Evolutionary conservation across 1,139 yeast species (phyloP).

Genomic region (Protomyces lactucae-debilis): DNA sequence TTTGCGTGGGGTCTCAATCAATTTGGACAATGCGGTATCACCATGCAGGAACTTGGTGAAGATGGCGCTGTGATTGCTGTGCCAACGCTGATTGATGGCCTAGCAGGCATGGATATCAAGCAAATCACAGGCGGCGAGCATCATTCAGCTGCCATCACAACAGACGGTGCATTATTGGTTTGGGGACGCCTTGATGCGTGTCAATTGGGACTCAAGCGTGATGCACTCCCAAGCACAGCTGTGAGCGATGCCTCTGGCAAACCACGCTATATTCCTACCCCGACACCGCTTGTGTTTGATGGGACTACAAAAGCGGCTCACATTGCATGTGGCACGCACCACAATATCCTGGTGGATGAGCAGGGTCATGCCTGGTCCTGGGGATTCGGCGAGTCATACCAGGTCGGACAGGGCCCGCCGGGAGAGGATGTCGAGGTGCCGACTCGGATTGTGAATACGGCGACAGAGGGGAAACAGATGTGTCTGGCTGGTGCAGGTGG

Average conservation of each 20-base stretch:
- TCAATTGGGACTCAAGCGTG: slow-evolving; percentile 73
- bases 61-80: slow-evolving; percentile 72
- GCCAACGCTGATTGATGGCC: slow-evolving; percentile 65
- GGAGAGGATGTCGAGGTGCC: slow-evolving; percentile 87
- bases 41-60: slow-evolving; percentile 52
- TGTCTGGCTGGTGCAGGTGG: slow-evolving; percentile 82
- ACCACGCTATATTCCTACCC: slow-evolving; percentile 81
- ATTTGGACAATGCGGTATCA: slow-evolving; percentile 90
- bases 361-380: slow-evolving; percentile 88
- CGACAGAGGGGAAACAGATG: slow-evolving; percentile 74
- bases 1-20: slow-evolving; percentile 94
- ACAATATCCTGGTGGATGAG: slow-evolving; percentile 71
- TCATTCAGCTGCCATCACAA: slow-evolving; percentile 72
- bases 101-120: slow-evolving; percentile 54
- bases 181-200: slow-evolving; percentile 94
- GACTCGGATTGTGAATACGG: slow-evolving; percentile 84
- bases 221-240: slow-evolving; percentile 60
- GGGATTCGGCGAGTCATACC: slow-evolving; percentile 98
- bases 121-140: slow-evolving; percentile 90
- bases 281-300: slow-evolving; percentile 50
- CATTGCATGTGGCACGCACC: slow-evolving; percentile 85
- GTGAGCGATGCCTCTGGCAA: slow-evolving; percentile 74
- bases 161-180: slow-evolving; percentile 65
- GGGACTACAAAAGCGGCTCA: slow-evolving; percentile 55
- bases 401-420: slow-evolving; percentile 87